Conservation (phyloP, 2,329 filamentous ascomycete genomes). For the Ceratocystis cacaofunesta region DNA sequence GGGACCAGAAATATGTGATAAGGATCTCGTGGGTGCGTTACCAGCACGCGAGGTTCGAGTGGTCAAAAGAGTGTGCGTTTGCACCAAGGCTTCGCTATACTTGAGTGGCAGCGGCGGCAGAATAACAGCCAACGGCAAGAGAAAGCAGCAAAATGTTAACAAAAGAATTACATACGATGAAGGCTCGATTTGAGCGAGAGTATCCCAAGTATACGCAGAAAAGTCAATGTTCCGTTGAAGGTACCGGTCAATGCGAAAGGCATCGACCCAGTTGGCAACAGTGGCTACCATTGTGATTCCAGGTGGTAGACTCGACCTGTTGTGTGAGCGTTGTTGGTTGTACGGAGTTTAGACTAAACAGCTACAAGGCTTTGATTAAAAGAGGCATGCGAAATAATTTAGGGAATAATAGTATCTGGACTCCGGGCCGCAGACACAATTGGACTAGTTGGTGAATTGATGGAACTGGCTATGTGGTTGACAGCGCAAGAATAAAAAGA, state of each 20-base stretch:
- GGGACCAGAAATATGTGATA: background rate
- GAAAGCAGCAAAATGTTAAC: slow-evolving; percentile 34
- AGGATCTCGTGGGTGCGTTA: slow-evolving; percentile 7
- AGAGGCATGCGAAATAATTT: background rate
- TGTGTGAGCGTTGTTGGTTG: too few relatives aligned
- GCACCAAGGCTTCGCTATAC: slow-evolving; percentile 37
- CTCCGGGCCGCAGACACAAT: slow-evolving; percentile 5
- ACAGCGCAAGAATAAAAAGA: background rate
- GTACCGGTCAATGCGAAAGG: slow-evolving; percentile 14
- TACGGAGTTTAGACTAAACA: too few relatives aligned
- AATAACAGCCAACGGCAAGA: slow-evolving; percentile 38
- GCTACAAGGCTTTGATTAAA: background rate
- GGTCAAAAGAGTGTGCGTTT: slow-evolving; percentile 37
- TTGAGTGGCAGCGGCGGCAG: slow-evolving; percentile 40
- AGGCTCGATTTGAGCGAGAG: slow-evolving; percentile 22
- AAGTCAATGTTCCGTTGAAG: slow-evolving; percentile 9
- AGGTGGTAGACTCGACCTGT: background rate
- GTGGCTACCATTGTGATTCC: background rate
- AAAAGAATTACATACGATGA: slow-evolving; percentile 28
- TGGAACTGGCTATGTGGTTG: background rate
- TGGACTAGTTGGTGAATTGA: background rate
- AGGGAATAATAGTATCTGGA: background rate
- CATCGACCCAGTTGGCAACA: slow-evolving; percentile 3
- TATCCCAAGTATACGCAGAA: slow-evolving; percentile 15
- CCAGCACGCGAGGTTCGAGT: slow-evolving; percentile 15